Base-by-base conservation (phyloP, 2,329 filamentous ascomycete genomes). In the Blumeriella jaapii region DNA sequence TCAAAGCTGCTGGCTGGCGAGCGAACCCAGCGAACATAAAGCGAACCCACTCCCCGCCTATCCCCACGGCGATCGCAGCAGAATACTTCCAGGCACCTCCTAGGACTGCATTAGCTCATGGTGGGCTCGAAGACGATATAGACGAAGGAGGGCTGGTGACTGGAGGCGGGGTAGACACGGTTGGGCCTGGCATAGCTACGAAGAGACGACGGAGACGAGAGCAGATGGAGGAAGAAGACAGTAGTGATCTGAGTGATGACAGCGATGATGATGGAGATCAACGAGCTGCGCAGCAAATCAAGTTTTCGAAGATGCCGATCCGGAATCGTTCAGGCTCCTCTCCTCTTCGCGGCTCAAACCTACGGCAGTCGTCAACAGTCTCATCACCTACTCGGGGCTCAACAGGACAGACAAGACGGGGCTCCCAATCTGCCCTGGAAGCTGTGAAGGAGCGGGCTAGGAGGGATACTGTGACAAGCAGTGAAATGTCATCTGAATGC, bases 281-380 rank as follows among this genome's bases (percentile, higher is more conserved):
- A 42, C 59, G 81, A 35, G 80, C 82, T 28, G 80, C 81, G 2
- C 84, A 93, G 55, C 84, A 93, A 57, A 94, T 96, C 56, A 87
- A 89, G 54, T 98, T 98, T 59, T 77, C 82, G 31, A 96, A 96
- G 61, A 89, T 95, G 83, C 89, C 91, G 1, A 71, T 94, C 27
- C 74, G 87, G 18, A 77, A 76, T 47, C 77, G 89, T 37, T 83
- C 87, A 16, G 89, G 84, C 8, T 95, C 87, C 1, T 95, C 89
- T 30, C 89, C 89, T 3, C 77, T 82, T 23, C 78, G 84, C 46
- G 73, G 69, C 10, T 77, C 76, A 11, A 74, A 69, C 40, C 59
- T 74, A 16, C 67, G 68, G 28, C 75, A 78, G 40, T 65, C 68
- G 3, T 55, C 65, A 8, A 57, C 86, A 11, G 83, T 84, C 8